Conservation (phyloP, 2,329 filamentous ascomycete genomes). For the Arthrocladium fulminans region DNA sequence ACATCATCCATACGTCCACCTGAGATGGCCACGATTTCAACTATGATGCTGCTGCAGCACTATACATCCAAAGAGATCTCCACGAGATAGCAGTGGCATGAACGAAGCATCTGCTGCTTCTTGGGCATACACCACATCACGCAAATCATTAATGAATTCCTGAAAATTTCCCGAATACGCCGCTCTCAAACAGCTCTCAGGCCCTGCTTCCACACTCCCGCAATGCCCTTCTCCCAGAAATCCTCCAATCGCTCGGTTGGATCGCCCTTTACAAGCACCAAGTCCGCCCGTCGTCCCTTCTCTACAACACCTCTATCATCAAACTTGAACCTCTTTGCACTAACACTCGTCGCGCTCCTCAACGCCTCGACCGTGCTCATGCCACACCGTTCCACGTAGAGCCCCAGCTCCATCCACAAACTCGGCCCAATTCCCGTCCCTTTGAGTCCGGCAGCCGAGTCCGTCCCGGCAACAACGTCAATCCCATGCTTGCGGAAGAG, state of each 20-base stretch:
- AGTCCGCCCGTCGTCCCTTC: slow-evolving; percentile 20
- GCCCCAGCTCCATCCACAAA: slow-evolving; percentile 25
- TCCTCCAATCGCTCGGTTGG: slow-evolving; percentile 16
- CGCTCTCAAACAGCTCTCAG: neutral
- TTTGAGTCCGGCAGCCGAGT: slow-evolving; percentile 22
- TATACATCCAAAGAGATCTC: too few relatives aligned
- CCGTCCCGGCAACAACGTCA: slow-evolving; percentile 28
- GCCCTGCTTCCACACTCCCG: slow-evolving; percentile 21
- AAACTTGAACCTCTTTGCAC: slow-evolving; percentile 24
- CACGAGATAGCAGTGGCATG: too few relatives aligned
- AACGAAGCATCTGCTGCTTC: too few relatives aligned
- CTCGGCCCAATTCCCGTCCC: slow-evolving; percentile 20
- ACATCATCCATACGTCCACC: too few relatives aligned
- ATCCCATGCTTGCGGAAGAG: slow-evolving; percentile 23
- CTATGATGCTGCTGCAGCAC: too few relatives aligned
- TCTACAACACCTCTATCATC: slow-evolving; percentile 25
- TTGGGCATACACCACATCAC: neutral
- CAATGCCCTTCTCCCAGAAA: slow-evolving; percentile 17
- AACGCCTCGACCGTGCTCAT: slow-evolving; percentile 24
- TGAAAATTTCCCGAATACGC: too few relatives aligned
- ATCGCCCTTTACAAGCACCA: slow-evolving; percentile 22
- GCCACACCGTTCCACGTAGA: slow-evolving; percentile 25
- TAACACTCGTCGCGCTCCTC: slow-evolving; percentile 22
- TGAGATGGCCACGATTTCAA: too few relatives aligned
- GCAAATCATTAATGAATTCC: too few relatives aligned